These are phyloP conservation scores for Lachnellula cervina DNA, from an alignment of 2,329 filamentous ascomycete species.

Conservation along the genomic window DNA sequence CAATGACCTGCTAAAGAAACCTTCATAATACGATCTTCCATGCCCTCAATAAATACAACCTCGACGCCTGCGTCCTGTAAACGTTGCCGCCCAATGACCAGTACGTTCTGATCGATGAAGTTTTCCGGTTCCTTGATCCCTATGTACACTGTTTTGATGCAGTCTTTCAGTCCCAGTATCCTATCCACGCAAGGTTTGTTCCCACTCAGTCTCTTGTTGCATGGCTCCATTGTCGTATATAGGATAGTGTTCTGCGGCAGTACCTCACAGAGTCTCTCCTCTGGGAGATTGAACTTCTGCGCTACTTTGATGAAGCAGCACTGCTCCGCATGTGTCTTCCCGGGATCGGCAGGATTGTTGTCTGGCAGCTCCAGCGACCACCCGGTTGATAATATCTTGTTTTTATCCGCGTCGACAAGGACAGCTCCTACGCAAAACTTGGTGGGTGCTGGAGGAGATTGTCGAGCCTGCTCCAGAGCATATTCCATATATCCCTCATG, in stretches of 20 bases:
- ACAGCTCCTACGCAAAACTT: slow-evolving; percentile 93
- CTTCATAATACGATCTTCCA: slow-evolving; percentile 72
- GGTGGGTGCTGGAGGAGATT: slow-evolving; percentile 76
- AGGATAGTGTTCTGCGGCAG: slow-evolving; percentile 54
- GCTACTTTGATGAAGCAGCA: slow-evolving; percentile 74
- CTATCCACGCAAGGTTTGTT: slow-evolving; percentile 73
- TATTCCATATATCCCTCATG: slow-evolving; percentile 53
- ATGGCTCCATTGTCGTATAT: slow-evolving; percentile 91
- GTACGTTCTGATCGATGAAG: slow-evolving; percentile 70
- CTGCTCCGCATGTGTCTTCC: slow-evolving; percentile 93
- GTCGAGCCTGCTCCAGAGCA: slow-evolving; percentile 66
- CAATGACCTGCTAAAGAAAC: slow-evolving; percentile 72
- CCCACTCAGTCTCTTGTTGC: slow-evolving; percentile 65
- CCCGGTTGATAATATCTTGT: slow-evolving; percentile 66
- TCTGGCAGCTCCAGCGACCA: slow-evolving; percentile 76
- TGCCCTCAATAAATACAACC: slow-evolving; percentile 64
- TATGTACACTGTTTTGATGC: slow-evolving; percentile 71
- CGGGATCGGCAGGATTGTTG: slow-evolving; percentile 33
- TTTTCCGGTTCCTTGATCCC: slow-evolving; percentile 83
- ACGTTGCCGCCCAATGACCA: slow-evolving; percentile 55
- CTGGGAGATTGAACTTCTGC: slow-evolving; percentile 40
- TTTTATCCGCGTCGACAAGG: slow-evolving; percentile 54
- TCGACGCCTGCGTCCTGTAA: slow-evolving; percentile 66
- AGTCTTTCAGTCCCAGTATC: slow-evolving; percentile 51
- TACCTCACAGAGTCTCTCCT: slow-evolving; percentile 47